phyloP scores from a whole-genome alignment of 106 monocot species.

The Iris macrosiphon region DNA sequence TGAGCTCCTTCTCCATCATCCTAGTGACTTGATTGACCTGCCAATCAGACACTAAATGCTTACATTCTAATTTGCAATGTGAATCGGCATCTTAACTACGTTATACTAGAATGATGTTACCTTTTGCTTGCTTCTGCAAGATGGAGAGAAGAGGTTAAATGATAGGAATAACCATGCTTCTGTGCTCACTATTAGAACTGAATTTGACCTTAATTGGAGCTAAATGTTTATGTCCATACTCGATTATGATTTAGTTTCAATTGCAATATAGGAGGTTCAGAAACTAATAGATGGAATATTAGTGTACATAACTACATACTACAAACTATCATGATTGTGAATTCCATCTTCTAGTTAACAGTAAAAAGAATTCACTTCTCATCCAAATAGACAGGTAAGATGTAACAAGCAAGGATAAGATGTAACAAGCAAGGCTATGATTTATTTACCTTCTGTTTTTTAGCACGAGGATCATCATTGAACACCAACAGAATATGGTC shows the following conservation, averaged over 20 bases:
- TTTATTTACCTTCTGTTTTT: conserved; percentile 54
- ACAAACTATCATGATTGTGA: background rate
- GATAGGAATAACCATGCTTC: too few relatives aligned
- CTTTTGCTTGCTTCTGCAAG: background rate
- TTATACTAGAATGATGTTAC: background rate
- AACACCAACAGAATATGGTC: conserved; percentile 57
- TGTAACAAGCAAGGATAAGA: background rate
- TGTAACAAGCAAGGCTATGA: background rate
- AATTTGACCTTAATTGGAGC: background rate
- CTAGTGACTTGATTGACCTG: conserved; percentile 56
- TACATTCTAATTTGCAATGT: background rate
- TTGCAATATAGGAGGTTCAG: background rate
- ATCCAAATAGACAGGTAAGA: background rate
- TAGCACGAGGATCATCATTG: conserved; percentile 31
- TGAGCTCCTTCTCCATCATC: conserved; percentile 64
- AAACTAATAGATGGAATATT: background rate
- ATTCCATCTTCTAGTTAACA: too few relatives aligned
- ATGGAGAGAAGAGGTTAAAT: background rate
- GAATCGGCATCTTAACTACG: background rate
- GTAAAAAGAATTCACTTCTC: background rate
- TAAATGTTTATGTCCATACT: background rate
- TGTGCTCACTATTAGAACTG: too few relatives aligned
- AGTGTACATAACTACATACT: background rate
- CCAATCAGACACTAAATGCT: background rate
- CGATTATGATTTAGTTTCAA: background rate